These are phyloP conservation scores for Pharnaceum exiguum DNA, from an alignment of 148 eudicot species.

Conservation along the genomic window DNA sequence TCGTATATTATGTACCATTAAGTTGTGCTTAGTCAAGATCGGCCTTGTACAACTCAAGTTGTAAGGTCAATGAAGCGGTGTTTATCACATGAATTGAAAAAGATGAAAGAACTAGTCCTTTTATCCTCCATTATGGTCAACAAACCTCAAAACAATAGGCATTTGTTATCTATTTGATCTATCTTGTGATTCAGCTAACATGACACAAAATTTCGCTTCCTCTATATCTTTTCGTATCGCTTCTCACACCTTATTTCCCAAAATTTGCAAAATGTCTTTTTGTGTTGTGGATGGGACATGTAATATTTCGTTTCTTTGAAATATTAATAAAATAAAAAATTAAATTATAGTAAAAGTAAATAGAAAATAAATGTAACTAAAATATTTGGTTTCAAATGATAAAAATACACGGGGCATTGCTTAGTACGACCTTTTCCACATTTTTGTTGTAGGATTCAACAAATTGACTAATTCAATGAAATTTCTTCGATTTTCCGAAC, in stretches of 20 bases:
- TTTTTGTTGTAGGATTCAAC: background rate
- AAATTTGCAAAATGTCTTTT: background rate
- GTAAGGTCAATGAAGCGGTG: background rate
- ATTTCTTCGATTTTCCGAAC: background rate
- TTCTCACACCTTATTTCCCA: background rate
- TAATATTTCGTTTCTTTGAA: too few relatives aligned
- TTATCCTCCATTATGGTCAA: background rate
- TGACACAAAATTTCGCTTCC: background rate
- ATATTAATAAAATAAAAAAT: too few relatives aligned
- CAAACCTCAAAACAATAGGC: slow-evolving; percentile 3
- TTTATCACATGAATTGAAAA: background rate
- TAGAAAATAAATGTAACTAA: too few relatives aligned
- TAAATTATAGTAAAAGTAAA: too few relatives aligned
- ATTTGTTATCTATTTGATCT: background rate
- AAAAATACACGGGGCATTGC: background rate
- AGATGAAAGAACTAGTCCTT: background rate
- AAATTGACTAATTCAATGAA: background rate
- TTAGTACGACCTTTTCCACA: background rate
- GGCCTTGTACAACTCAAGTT: background rate
- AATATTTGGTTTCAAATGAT: too few relatives aligned
- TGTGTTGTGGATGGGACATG: background rate
- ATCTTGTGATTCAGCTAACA: background rate
- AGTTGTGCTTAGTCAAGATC: background rate
- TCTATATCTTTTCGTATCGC: background rate
- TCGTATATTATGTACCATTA: background rate